phyloP scores from a whole-genome alignment of 1,284 basidiomycete genomes.

The Vanrija sp. region DNA sequence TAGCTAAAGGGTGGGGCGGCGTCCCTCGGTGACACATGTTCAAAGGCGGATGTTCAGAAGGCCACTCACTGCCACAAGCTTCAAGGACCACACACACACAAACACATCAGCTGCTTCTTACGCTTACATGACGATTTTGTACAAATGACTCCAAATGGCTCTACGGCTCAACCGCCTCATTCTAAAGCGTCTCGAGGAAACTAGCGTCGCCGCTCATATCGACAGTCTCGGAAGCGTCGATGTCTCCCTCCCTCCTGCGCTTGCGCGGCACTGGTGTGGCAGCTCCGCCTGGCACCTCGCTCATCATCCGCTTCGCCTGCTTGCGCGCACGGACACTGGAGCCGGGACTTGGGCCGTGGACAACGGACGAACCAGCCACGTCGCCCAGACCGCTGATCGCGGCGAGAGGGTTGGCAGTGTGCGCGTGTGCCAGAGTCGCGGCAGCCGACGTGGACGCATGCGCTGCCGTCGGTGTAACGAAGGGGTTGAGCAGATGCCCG shows the following conservation, averaged over 20 bases:
- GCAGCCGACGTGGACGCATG: background rate
- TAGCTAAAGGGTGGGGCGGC: too few species aligned
- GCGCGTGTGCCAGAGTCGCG: background rate
- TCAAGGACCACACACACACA: too few species aligned
- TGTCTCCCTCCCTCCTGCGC: slow-evolving; percentile 4
- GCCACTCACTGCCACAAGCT: too few species aligned
- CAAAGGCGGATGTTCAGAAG: too few species aligned
- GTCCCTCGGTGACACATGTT: too few species aligned
- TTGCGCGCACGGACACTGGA: slow-evolving; percentile 35
- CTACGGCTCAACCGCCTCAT: background rate
- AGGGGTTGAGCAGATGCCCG: slow-evolving; percentile 12
- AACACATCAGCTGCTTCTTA: too few species aligned
- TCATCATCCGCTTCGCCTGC: slow-evolving; percentile 31
- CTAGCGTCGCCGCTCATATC: slow-evolving; percentile 16
- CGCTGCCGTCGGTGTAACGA: slow-evolving; percentile 4
- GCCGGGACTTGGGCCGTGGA: slow-evolving; percentile 17
- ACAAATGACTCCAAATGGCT: too few species aligned
- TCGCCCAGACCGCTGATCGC: background rate
- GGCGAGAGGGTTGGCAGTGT: background rate
- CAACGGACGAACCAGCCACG: background rate
- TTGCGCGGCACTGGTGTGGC: slow-evolving; percentile 38
- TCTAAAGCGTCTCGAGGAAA: slow-evolving; percentile 14
- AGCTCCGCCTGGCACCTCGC: slow-evolving; percentile 37
- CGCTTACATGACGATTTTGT: too few species aligned
- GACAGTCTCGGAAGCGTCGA: background rate